These are phyloP conservation scores for Coniferiporia weirii DNA, from an alignment of 1,284 basidiomycete genomes.

Conservation along the genomic window DNA sequence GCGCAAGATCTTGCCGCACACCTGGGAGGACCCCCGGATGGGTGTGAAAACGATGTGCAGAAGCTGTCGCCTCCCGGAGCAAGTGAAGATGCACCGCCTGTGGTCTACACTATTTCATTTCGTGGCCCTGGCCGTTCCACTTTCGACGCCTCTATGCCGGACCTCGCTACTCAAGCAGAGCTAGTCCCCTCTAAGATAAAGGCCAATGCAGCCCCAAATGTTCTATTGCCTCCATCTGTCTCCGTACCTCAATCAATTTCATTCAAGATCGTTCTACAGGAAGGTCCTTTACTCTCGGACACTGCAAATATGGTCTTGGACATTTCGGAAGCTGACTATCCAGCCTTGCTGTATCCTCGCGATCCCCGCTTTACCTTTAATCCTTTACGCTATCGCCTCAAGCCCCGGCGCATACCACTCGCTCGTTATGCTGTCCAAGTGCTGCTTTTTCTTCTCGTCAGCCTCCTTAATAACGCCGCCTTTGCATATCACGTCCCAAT, in stretches of 20 bases:
- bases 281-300: neutral
- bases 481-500: constrained; percentile 87
- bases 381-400: constrained; percentile 39
- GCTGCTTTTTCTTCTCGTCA: constrained; percentile 74
- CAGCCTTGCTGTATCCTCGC: constrained; percentile 11
- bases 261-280: constrained; percentile 10
- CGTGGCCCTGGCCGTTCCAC: neutral
- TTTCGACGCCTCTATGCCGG: constrained; percentile 1
- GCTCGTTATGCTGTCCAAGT: constrained; percentile 79
- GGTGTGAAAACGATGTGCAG: neutral
- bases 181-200: neutral
- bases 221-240: neutral
- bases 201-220: neutral
- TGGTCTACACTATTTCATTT: neutral
- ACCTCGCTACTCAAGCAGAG: neutral
- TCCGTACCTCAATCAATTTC: neutral
- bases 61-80: neutral
- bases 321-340: constrained; percentile 2
- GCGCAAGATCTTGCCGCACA: neutral
- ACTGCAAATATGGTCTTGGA: constrained; percentile 14
- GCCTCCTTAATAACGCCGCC: constrained; percentile 86
- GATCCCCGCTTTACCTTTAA: constrained; percentile 19
- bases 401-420: constrained; percentile 67
- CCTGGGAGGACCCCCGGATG: neutral
- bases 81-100: neutral